Percentiles rank a stretch among this genome's conserved stretches.
Conservation (phyloP, 305 asterid genomes). For the Ajuga reptans region DNA sequence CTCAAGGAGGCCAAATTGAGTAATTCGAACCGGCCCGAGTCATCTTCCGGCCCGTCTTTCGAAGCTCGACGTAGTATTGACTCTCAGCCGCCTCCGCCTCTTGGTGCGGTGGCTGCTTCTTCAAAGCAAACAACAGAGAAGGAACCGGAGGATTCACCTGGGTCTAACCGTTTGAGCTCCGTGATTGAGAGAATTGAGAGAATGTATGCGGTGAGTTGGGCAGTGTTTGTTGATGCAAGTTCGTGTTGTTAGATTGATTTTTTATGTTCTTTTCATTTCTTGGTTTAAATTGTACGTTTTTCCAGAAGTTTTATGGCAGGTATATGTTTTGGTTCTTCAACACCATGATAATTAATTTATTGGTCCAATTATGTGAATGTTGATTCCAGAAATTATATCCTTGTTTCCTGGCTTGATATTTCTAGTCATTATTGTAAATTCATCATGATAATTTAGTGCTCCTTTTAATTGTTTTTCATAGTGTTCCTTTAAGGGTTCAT, state of each 20-base stretch:
- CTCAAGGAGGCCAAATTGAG: constrained; percentile 48
- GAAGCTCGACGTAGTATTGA: constrained; percentile 14
- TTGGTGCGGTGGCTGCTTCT: constrained; percentile 17
- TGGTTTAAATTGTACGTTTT: not conserved
- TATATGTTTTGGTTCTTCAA: not conserved
- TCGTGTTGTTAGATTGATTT: not conserved
- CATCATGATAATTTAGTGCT: not conserved
- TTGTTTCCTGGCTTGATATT: not conserved
- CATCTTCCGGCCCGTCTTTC: constrained; percentile 20
- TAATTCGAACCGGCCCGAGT: constrained; percentile 28
- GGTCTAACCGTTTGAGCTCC: constrained; percentile 56
- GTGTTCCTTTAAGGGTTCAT: not conserved
- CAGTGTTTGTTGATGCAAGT: not conserved
- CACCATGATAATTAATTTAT: not conserved
- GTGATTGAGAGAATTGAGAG: constrained; percentile 84
- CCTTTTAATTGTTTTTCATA: not conserved
- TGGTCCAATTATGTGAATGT: not conserved
- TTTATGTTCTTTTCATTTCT: not conserved
- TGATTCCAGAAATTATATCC: not conserved
- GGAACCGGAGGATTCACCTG: constrained; percentile 40
- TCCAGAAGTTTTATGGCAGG: constrained; percentile 6
- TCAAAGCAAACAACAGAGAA: constrained; percentile 33
- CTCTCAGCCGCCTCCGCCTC: constrained; percentile 21
- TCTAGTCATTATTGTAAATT: not conserved
- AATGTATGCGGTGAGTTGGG: constrained; percentile 63